Base-by-base conservation (phyloP, 345 rosid species). In the Linum trigynum region DNA sequence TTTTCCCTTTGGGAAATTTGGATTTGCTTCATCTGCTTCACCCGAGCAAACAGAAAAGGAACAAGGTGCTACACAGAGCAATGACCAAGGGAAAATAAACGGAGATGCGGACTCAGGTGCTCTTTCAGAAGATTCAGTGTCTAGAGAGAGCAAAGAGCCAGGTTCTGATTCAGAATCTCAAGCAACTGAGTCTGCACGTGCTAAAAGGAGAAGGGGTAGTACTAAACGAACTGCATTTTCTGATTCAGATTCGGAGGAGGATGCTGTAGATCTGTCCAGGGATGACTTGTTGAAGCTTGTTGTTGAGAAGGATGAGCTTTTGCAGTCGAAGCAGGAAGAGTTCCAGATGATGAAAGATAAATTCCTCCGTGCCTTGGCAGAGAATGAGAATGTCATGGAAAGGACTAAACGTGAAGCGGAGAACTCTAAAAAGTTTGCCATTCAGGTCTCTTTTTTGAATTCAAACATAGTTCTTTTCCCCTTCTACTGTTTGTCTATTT, bases 381-480 rank as follows among this genome's bases (percentile, higher is more conserved):
- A 94, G 79, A 83, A 80, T 91, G 91, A 94, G 81, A 94, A 94
- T 82, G 78, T 88, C 43, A 83, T 80, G 85, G 91, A 79, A 66
- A 85, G 96, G 71, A 89, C 91, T 39, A 85, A 77, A 73, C 95
- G 99, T 50, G 88, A 88, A 78, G 86, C 99, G 5, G 97, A 90
- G 67, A 94, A 78, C 76, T 76, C 91, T 5, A 94, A 90, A 75
- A 90, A 88, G 76, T 90, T 86, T 38, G 92, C 97, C 36, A 69
- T 94, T 48, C 99, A 94, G 96, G 99, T 89, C 63, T 50, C 14
- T 41, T 60, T 23, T 23, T 62, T 17, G 16, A 0, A 57, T 7
- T 23, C 39, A 10, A 23, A 2, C 38, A 16, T 3, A 35, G 59
- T 61, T 38, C 14, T n/a, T 61, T 7, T 14, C 40, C 43, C 32